Base-by-base conservation (phyloP, 768 basidiomycete species). In the Porpolomopsis calyptriformis region DNA sequence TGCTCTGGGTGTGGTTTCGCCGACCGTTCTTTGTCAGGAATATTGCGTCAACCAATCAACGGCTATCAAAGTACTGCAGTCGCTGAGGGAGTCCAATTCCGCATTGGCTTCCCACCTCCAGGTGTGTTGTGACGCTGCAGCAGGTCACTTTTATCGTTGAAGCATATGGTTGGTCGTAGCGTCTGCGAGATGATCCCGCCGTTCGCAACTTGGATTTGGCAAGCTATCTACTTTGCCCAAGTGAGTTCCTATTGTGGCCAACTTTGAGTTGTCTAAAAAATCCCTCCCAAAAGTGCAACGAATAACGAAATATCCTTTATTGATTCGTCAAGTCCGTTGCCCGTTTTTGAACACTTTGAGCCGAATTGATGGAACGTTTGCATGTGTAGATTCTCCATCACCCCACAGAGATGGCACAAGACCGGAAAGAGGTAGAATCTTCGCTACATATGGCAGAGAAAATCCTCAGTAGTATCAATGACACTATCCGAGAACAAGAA, bases 41-140 rank as follows among this genome's bases (percentile, higher is more conserved):
- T 97, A 96, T 57, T 97, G 94, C 51, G 77, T 91, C 45, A 93
- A 97, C 52, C 93, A 96, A 61, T 70, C 68, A 6, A 79, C 70
- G 9, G 89, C 85, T 0, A 84, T 80, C 53, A 83, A 80, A 54
- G 76, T 83, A 2, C 67, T 94, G 26, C 81, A 87, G 52, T 79
- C 82, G 0, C 59, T 86, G 48, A 70, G 88, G 38, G 76, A 83
- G 43, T 71, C 71, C 2, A 83, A 86, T 49, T 69, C 77, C 0
- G 78, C 77, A 18, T 62, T 94, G 8, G 75, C 76, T 1, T 57
- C 64, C 10, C 80, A 82, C 56, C 64, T 93, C 22, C 79, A 82
- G 68, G 88, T 87, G 48, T 42, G 63, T 47, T 7, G 34, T n/a
- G 26, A 4, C 35, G 12, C 34, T 34, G 14, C 23, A 35, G 14